Evolutionary conservation across 306 rosid genomes (phyloP).

Genomic region (Quercus robur): DNA sequence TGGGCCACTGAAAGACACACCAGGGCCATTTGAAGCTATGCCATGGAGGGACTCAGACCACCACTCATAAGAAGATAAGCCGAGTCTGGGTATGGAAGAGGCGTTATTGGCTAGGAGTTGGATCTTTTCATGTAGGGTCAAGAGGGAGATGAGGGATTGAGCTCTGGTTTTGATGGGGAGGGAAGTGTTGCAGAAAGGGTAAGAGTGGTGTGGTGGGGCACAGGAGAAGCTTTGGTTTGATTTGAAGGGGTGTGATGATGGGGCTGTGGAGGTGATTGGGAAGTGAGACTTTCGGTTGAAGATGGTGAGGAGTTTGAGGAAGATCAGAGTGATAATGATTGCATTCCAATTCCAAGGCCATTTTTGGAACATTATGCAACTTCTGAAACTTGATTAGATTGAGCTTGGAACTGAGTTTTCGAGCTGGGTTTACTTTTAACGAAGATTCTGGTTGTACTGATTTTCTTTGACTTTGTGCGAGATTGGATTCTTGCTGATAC

Average conservation of each 20-base stretch:
- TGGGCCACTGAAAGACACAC: constrained; percentile 64
- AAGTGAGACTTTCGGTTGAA: not conserved
- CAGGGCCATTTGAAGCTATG: constrained; percentile 79
- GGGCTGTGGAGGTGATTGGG: not conserved
- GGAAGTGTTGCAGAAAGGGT: constrained; percentile 67
- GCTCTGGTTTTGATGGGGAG: constrained; percentile 50
- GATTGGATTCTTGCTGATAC: no score
- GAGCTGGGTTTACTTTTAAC: no score
- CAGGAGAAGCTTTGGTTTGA: constrained; percentile 41
- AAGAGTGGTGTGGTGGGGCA: constrained; percentile 37
- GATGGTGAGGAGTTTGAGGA: constrained; percentile 7
- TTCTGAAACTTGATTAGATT: not conserved
- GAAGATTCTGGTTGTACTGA: no score
- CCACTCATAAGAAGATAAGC: constrained; percentile 74
- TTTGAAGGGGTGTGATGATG: not conserved
- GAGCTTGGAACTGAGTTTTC: no score
- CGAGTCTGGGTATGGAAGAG: constrained; percentile 59
- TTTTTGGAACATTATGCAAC: not conserved
- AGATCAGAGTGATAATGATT: not conserved
- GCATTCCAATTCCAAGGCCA: not conserved
- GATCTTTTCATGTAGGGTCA: constrained; percentile 69
- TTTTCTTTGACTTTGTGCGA: no score
- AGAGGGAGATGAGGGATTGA: constrained; percentile 50
- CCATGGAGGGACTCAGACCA: constrained; percentile 95
- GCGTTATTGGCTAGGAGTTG: constrained; percentile 59